Evolutionary conservation across 176 grass and related monocot species (phyloP), one percentile per base, ranked within the genome.

Genomic region (Aegilops umbellulata): DNA sequence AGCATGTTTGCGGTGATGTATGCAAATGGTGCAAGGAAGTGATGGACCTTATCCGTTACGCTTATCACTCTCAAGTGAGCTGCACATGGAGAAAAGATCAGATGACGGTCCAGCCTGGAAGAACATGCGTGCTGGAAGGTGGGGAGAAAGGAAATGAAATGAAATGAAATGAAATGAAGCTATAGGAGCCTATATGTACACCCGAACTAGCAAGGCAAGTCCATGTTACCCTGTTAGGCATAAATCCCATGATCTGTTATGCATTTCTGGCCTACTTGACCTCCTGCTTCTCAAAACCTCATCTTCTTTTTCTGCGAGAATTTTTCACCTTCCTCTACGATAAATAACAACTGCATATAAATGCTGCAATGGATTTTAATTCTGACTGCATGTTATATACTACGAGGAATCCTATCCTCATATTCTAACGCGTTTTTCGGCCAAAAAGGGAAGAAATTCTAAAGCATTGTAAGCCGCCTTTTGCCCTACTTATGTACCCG

Each of bases 381-480:
- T 64, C 58, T 79, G 74, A 83, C 60, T 57, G 83, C 73, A 31
- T 83, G 17, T 82, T 78, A 15, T 16, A 49, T 17, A 83, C 53
- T 31, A n/a, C n/a, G n/a, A 73, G 71, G 10, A 82, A 13, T 8
- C 27, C 23, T 53, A 51, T 82, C 64, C 57, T 38, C 23, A 32
- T 11, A 74, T 27, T 74, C 65, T 67, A 29, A 51, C 72, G 25
- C 24, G 42, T 75, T 75, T 74, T 74, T 47, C 72, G 6, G 72
- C 72, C 41, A 75, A 51, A 75, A 51, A 51, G 42, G 72, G 14
- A 51, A 49, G 15, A 26, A 27, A 44, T 2, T 17, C 23, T 49
- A 89, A 80, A 84, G 81, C 75, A 74, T 22, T 24, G 23, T 64
- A 65, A 67, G 74, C 67, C 16, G n/a, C 60, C 79, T 90, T 90